Evolutionary conservation across 495 filamentous ascomycete genomes (phyloP).

Genomic region (Xylaria longipes): DNA sequence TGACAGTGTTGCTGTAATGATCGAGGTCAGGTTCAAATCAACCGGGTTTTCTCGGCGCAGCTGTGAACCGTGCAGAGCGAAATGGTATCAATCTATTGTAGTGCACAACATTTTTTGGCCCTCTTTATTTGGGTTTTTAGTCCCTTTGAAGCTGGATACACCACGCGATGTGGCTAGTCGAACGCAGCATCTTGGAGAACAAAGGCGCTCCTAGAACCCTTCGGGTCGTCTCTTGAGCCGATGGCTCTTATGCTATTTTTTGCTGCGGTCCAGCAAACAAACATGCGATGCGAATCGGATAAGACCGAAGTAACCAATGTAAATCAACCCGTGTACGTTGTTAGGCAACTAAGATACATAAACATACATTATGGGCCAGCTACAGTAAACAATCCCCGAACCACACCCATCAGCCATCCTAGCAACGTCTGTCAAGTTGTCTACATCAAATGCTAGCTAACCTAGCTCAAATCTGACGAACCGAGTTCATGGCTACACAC

Average conservation of each 20-base stretch:
- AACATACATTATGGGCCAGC: neutral
- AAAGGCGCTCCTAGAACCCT: neutral
- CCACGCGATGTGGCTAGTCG: neutral
- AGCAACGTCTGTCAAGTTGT: neutral
- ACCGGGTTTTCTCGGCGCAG: neutral
- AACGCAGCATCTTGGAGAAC: neutral
- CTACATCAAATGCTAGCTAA: neutral
- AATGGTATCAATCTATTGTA: conserved; percentile 6
- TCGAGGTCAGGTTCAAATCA: neutral
- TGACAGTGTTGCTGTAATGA: neutral
- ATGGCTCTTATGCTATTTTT: neutral
- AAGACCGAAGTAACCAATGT: neutral
- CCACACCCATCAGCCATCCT: neutral
- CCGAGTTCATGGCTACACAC: neutral
- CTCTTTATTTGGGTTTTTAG: neutral
- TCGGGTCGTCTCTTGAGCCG: neutral
- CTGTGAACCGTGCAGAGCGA: neutral
- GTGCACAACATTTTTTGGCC: neutral
- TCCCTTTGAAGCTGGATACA: conserved; percentile 1
- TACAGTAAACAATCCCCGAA: conserved; percentile 10
- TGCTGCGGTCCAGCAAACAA: neutral
- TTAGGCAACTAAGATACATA: conserved; percentile 1
- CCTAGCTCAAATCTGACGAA: neutral
- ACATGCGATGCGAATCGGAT: neutral
- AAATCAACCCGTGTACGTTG: neutral